Evolutionary conservation across 108 stramenopile species (phyloP), one percentile per base, ranked within the genome.

Genomic region (Epipyxis sp.): DNA sequence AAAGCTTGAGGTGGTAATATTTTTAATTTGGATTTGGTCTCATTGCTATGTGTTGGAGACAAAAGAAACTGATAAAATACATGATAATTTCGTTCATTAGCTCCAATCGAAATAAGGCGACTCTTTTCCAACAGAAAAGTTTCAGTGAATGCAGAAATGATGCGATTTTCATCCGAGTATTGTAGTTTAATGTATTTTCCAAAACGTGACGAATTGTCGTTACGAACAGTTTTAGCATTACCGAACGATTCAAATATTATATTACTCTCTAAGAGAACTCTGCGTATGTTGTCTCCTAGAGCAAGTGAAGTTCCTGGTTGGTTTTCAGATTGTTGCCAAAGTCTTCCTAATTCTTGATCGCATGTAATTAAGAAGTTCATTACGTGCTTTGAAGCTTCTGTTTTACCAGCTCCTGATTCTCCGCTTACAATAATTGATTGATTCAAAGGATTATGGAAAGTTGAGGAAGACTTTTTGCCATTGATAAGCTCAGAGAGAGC

Each of bases 41-140:
- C 44, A 27, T 13, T 10, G 3, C 42, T 42, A 13, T 3, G 10
- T 6, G 10, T 76, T 42, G 90, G 87, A 40, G 82, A 78, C 45
- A 92, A 79, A 45, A 99, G 90, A n/a, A n/a, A n/a, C 81, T 97
- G 92, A 77, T 98, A 98, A 78, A 98, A 98, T 44, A 96, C 85
- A 80, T 98, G 97, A 85, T 93, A 98, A 76, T 94, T 94, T 1
- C 97, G 77, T 82, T 98, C 97, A 20, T 91, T 90, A 1, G 71
- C 44, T 37, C 83, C 83, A 59, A 89, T 85, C 59, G 91, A 88
- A 35, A 95, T 92, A 59, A 96, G 90, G 25, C 97, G 89, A 39
- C 87, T 90, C 81, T 96, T 95, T 82, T 98, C 97, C 1, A 98
- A 85, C 46, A 98, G 87, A 76, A 95, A 97, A 27, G 91, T 92